Evolutionary conservation across 768 basidiomycete genomes (phyloP), one percentile per base, ranked within the genome.

Genomic region (Gymnopilus junonius): DNA sequence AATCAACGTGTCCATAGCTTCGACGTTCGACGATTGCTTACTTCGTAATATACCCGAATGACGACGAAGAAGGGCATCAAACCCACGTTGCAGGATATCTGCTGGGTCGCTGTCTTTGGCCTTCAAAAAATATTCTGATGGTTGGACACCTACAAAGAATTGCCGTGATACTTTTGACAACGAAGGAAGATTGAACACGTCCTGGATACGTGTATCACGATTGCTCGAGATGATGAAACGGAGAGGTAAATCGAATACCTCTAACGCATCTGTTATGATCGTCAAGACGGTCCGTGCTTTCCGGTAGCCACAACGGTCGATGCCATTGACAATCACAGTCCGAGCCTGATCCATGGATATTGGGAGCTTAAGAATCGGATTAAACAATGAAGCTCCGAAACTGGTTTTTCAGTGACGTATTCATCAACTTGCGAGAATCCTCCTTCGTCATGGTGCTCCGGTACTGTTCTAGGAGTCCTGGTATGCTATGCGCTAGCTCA

Each of bases 151-250:
- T 8, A 62, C 61, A 32, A 62, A 62, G 43, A 56, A 62, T 50
- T 62, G 61, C n/a, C 55, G 55, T 1, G 61, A 48, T n/a, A 56
- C 40, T 39, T 45, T 62, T 4, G 61, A 62, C 34, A 62, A 29
- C 7, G 23, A 20, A 7, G 61, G 45, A 8, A 45, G 43, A 46
- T 50, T 55, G 45, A 62, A 62, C 27, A 55, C 20, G 23, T 62
- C 61, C 31, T 62, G 61, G 12, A 62, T 27, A 21, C 55, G 8
- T 35, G 54, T 42, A 32, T 62, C 43, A 20, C 54, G 55, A 46
- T 62, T 62, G 45, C 61, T 62, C 5, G 61, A 34, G 8, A 62
- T 62, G n/a, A 62, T 37, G 27, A 62, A 62, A 8, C 61, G 61
- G 17, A 62, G 55, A 21, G 61, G 61, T 29, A 62, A 21, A 15